These are phyloP conservation scores for Suhomyces vadensis DNA, from an alignment of 805 yeast genomes.

Conservation along the genomic window DNA sequence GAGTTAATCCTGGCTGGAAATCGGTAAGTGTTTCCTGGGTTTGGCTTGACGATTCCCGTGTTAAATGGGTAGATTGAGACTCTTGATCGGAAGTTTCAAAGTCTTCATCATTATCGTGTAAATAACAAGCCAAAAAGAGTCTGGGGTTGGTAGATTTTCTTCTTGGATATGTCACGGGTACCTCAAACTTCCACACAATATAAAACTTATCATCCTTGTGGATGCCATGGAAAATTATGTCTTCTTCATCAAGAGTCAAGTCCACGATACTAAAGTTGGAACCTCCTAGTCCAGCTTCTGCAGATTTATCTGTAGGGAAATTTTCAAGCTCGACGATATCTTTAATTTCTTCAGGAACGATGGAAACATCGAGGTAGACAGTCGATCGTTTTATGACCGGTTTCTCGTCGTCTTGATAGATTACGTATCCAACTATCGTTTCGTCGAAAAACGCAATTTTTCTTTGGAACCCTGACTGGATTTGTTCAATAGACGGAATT, in stretches of 20 bases:
- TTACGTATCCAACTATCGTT: constrained; percentile 26
- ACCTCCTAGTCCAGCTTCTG: neutral
- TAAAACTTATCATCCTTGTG: constrained; percentile 11
- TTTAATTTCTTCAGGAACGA: constrained; percentile 19
- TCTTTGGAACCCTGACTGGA: constrained; percentile 6
- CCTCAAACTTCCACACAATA: constrained; percentile 31
- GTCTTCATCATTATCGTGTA: constrained; percentile 14
- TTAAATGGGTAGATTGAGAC: neutral
- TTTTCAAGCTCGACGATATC: constrained; percentile 1
- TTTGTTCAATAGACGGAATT: neutral
- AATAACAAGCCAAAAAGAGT: constrained; percentile 22
- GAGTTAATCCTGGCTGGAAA: constrained; percentile 17
- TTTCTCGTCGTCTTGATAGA: constrained; percentile 15
- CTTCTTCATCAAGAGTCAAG: constrained; percentile 8
- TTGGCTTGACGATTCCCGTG: neutral
- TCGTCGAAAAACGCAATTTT: constrained; percentile 35
- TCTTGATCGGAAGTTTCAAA: constrained; percentile 1
- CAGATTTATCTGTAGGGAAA: neutral
- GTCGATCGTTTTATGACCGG: constrained; percentile 9
- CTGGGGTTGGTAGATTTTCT: constrained; percentile 28
- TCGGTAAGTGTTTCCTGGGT: constrained; percentile 15
- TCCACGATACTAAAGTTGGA: constrained; percentile 12
- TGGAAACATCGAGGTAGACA: constrained; percentile 21
- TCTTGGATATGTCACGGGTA: constrained; percentile 32
- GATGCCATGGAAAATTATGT: constrained; percentile 13